These are phyloP conservation scores for Cajanus cajan DNA, from an alignment of 306 rosid genomes.

Conservation along the genomic window DNA sequence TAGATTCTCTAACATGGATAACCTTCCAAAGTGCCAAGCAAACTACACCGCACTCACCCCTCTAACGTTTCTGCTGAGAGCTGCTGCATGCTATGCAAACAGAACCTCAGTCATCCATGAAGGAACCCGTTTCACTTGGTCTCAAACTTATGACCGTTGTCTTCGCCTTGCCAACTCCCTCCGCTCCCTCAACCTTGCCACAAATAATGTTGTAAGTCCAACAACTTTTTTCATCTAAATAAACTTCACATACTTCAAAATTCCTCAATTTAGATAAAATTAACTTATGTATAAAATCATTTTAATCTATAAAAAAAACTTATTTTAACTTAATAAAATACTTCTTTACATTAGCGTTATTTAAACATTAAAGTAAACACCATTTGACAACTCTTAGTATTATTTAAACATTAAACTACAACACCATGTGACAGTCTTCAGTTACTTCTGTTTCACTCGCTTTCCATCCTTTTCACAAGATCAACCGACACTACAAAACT, in stretches of 20 bases:
- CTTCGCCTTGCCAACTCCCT: constrained; percentile 84
- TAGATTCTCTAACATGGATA: constrained; percentile 36
- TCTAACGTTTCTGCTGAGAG: constrained; percentile 64
- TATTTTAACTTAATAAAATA: too few relatives aligned
- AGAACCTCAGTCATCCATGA: constrained; percentile 62
- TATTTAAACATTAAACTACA: neutral
- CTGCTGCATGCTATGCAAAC: constrained; percentile 58
- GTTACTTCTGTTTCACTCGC: neutral
- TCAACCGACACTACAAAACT: neutral
- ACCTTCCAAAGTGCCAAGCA: constrained; percentile 60
- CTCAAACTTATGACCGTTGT: constrained; percentile 73
- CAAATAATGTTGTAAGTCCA: constrained; percentile 63
- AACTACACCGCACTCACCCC: constrained; percentile 70
- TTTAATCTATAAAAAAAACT: too few relatives aligned
- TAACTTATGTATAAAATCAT: too few relatives aligned
- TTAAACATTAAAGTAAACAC: too few relatives aligned
- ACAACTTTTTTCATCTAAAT: neutral
- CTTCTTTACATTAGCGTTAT: too few relatives aligned
- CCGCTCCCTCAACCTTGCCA: constrained; percentile 53
- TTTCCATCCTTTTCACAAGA: neutral
- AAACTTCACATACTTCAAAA: neutral
- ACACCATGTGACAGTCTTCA: neutral
- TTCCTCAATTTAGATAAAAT: too few relatives aligned
- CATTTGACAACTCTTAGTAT: too few relatives aligned
- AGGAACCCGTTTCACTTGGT: constrained; percentile 73